These are phyloP conservation scores for Tilletia caries DNA, from an alignment of 1,284 basidiomycete genomes.

Conservation along the genomic window DNA sequence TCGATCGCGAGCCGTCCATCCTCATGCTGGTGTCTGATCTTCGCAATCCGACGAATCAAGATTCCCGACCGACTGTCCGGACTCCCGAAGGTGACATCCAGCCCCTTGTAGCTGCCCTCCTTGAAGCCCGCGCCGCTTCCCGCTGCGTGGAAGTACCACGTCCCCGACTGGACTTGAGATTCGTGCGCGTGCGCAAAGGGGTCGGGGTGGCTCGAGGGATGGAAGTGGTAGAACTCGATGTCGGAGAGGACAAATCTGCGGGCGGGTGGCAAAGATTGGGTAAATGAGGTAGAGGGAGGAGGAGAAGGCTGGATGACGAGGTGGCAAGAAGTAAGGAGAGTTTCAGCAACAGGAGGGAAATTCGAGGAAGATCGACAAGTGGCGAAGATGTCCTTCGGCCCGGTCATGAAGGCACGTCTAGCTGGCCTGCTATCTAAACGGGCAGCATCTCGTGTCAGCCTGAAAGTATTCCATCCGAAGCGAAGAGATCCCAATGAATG, in stretches of 20 bases:
- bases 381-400: background rate
- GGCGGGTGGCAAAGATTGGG: background rate
- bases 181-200: conserved; percentile 8
- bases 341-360: background rate
- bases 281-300: background rate
- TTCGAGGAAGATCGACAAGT: background rate
- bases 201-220: background rate
- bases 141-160: conserved; percentile 11
- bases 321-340: background rate
- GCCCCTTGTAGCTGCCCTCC: conserved; percentile 8
- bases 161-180: background rate
- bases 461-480: too few species aligned
- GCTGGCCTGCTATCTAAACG: too few species aligned
- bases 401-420: too few species aligned
- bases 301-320: conserved; percentile 3
- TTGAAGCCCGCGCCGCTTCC: background rate
- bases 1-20: background rate
- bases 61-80: background rate
- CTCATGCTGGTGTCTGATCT: too few species aligned
- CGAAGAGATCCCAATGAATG: too few species aligned
- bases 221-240: conserved; percentile 9
- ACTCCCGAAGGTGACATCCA: background rate
- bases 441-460: too few species aligned
- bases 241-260: conserved; percentile 8
- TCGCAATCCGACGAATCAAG: background rate